Evolutionary conservation across 78 protist species (phyloP).

Genomic region (Tieghemostelium lacteum): DNA sequence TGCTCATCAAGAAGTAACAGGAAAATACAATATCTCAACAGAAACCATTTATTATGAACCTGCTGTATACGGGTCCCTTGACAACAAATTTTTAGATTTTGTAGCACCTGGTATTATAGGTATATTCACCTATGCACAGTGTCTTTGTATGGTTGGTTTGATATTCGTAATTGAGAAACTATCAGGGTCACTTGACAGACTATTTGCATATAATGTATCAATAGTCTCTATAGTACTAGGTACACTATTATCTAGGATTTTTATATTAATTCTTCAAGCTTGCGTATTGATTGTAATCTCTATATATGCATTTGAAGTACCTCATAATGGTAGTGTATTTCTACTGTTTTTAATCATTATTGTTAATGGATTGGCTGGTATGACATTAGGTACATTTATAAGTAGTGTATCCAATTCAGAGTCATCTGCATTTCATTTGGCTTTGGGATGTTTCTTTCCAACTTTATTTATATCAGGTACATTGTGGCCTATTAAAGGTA

Average conservation of each 20-base stretch:
- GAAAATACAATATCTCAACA: not conserved
- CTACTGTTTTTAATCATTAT: constrained; percentile 10
- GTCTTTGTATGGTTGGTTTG: not conserved
- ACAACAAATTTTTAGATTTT: constrained; percentile 28
- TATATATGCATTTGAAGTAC: constrained; percentile 6
- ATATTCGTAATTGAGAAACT: constrained; percentile 7
- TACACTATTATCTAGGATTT: not conserved
- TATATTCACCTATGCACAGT: not conserved
- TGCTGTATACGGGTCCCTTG: constrained; percentile 25
- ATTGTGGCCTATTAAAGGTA: not conserved
- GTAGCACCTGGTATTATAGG: constrained; percentile 72
- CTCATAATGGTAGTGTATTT: constrained; percentile 12
- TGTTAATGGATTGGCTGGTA: constrained; percentile 10
- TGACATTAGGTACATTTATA: constrained; percentile 13
- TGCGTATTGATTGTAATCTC: constrained; percentile 1
- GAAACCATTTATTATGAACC: not conserved
- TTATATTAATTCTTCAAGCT: constrained; percentile 31
- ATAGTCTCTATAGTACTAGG: not conserved
- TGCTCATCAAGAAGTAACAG: not conserved
- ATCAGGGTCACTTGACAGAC: constrained; percentile 33
- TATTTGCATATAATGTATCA: constrained; percentile 33
- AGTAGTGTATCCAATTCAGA: not conserved
- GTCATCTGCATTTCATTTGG: constrained; percentile 30
- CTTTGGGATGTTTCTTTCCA: not conserved
- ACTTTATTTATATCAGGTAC: not conserved